Evolutionary conservation across 2,329 filamentous ascomycete species (phyloP).

Genomic region (Rhynchosporium graminicola): DNA sequence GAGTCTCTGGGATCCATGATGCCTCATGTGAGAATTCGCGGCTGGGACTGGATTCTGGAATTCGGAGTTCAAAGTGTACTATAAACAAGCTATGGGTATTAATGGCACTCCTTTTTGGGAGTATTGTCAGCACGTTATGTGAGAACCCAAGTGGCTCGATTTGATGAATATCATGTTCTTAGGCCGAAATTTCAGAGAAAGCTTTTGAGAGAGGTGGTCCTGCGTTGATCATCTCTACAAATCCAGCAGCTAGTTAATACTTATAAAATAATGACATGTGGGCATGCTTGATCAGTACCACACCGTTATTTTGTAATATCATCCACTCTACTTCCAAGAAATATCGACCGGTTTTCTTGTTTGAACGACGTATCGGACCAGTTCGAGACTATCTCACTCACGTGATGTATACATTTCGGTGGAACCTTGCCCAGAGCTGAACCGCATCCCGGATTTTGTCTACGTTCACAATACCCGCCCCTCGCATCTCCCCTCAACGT

Average conservation of each 20-base stretch:
- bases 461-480: not conserved
- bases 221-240: no score
- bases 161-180: no score
- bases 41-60: not conserved
- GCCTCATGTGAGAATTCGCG: not conserved
- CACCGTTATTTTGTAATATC: no score
- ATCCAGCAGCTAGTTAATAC: no score
- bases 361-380: no score
- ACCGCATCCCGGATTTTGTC: slow-evolving; percentile 8
- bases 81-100: slow-evolving; percentile 4
- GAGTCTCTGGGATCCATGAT: slow-evolving; percentile 22
- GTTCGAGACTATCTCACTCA: not conserved
- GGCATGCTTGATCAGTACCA: not conserved
- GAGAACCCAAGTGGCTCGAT: not conserved
- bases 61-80: slow-evolving; percentile 17
- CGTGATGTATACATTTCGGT: slow-evolving; percentile 5
- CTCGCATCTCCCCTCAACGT: slow-evolving; percentile 24
- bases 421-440: not conserved
- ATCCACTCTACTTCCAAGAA: no score
- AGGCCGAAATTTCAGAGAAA: no score
- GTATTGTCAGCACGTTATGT: not conserved
- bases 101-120: not conserved
- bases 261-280: not conserved
- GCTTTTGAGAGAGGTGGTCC: no score
- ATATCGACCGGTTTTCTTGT: no score